Base-by-base conservation (phyloP, 2,329 filamentous ascomycete species). In the Cadophora gregata region DNA sequence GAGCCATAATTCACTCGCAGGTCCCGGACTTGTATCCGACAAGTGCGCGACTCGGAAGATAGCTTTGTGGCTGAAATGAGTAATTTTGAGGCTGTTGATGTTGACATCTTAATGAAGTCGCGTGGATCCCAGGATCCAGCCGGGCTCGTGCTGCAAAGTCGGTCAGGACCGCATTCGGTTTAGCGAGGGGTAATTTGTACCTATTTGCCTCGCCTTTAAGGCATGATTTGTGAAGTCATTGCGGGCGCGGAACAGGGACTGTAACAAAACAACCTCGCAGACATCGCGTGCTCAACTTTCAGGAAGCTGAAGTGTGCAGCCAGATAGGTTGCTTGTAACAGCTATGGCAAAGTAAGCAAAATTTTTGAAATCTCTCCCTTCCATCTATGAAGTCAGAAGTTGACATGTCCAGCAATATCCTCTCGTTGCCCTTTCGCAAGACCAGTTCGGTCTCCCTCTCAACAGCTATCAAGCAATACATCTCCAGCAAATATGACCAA, bases 401-500 rank as follows among this genome's bases (percentile, higher is more conserved):
- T 67, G 66, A 69, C 27, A 19, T 27, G 19, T 1, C 16, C 38
- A 77, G 76, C 69, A 77, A 77, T 64, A 77, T 77, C 55, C 73
- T 78, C 67, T 77, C 72, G 63, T 62, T 78, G 38, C 94, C 95
- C 9, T 98, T 98, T 80, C 93, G 95, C 74, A 92, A 90, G 77
- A 95, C 93, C 61, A 88, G 91, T 70, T 85, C 90, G 65, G 84
- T 97, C 48, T 91, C 90, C 67, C 86, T 98, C 69, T 91, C 92
- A 64, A 84, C 88, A 68, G 91, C 93, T 59, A 93, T 99, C 78
- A 93, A 92, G 71, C 90, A 96, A 78, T 98, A 99, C 82, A 98
- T 99, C 76, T 97, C 93, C 69, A 90, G 88, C 79, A 97, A 98
- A 85, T 98, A 98, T 90, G 95, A 98, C 80, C 96, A 99, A 78